Evolutionary conservation across 164 flowering plant species (phyloP).

Genomic region (Akebia trifoliata): DNA sequence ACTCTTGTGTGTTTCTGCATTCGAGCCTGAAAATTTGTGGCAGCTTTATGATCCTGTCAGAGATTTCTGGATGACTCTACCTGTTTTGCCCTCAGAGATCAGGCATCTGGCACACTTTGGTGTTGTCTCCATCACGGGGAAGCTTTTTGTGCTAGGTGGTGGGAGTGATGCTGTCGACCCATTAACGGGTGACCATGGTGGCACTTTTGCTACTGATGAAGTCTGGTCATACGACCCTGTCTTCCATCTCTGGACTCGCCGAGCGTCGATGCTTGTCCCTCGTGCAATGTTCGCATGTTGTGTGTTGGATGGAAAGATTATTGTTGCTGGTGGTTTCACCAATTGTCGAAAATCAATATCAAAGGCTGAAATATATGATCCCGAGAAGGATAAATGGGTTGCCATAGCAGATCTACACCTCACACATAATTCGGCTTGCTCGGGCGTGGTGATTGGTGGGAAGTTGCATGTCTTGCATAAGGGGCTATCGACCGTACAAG

Average conservation of each 20-base stretch:
- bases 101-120: slow-evolving; percentile 86
- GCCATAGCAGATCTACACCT: slow-evolving; percentile 71
- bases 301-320: slow-evolving; percentile 68
- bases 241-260: slow-evolving; percentile 46
- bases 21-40: slow-evolving; percentile 88
- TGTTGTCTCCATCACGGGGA: slow-evolving; percentile 63
- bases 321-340: slow-evolving; percentile 95
- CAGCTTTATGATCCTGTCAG: slow-evolving; percentile 79
- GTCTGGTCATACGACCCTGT: slow-evolving; percentile 90
- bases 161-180: slow-evolving; percentile 94
- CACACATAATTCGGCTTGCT: slow-evolving; percentile 75
- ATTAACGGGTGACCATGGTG: slow-evolving; percentile 88
- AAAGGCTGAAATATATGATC: slow-evolving; percentile 82
- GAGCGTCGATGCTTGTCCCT: slow-evolving; percentile 77
- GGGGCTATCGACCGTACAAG: slow-evolving; percentile 76
- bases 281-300: slow-evolving; percentile 98
- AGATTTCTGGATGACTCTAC: slow-evolving; percentile 82
- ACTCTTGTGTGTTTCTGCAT: slow-evolving; percentile 67
- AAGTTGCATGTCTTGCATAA: slow-evolving; percentile 85
- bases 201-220: slow-evolving; percentile 83
- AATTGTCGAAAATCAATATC: slow-evolving; percentile 73
- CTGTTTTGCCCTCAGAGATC: slow-evolving; percentile 73
- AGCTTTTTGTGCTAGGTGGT: slow-evolving; percentile 89
- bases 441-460: slow-evolving; percentile 69
- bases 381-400: slow-evolving; percentile 74